These are phyloP conservation scores for Melanopsichium pennsylvanicum DNA, from an alignment of 1,284 basidiomycete species.

Conservation along the genomic window DNA sequence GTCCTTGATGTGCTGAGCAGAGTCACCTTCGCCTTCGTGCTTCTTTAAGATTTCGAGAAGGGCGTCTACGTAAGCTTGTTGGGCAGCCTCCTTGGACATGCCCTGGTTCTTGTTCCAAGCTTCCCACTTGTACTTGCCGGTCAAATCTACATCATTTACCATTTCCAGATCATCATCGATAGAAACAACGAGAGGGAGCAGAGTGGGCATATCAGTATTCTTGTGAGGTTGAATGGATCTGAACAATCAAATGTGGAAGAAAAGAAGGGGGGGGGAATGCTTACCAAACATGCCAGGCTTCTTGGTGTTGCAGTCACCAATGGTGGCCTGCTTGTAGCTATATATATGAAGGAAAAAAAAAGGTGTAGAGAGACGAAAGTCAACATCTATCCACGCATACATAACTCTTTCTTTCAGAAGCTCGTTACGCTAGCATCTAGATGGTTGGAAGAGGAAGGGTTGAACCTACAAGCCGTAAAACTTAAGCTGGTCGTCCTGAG, in stretches of 20 bases:
- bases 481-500: slow-evolving; percentile 60
- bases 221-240: not conserved
- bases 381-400: not conserved
- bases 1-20: slow-evolving; percentile 50
- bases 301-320: slow-evolving; percentile 63
- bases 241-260: no score
- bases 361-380: not conserved
- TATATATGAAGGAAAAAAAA: not conserved
- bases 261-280: no score
- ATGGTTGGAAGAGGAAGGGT: not conserved
- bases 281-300: slow-evolving; percentile 63
- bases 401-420: no score
- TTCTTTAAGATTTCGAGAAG: slow-evolving; percentile 55
- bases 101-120: slow-evolving; percentile 63
- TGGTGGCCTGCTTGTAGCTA: slow-evolving; percentile 65
- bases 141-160: slow-evolving; percentile 42
- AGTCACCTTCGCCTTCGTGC: slow-evolving; percentile 52
- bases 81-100: slow-evolving; percentile 52
- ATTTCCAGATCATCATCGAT: no score
- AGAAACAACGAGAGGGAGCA: no score
- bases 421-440: no score
- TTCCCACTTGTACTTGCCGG: slow-evolving; percentile 65
- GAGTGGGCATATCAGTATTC: no score
- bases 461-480: slow-evolving; percentile 60
- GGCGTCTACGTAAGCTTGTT: slow-evolving; percentile 59